phyloP scores from a whole-genome alignment of 2,329 filamentous ascomycete species.

The Fusarium tuaranense region DNA sequence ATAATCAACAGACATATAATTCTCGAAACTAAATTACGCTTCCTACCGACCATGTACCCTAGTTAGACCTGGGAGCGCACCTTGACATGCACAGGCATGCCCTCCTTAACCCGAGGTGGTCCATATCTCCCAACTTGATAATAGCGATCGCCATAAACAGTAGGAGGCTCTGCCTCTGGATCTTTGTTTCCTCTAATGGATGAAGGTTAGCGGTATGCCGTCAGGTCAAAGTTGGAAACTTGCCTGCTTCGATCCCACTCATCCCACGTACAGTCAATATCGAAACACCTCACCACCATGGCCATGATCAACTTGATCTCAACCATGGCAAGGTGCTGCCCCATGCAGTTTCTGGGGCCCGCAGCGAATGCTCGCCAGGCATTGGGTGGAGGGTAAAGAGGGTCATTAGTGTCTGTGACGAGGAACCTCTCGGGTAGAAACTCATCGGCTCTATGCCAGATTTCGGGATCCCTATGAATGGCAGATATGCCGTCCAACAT shows the following conservation, averaged over 20 bases:
- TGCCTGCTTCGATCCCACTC: conserved; percentile 32
- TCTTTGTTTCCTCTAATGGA: not conserved
- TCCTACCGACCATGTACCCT: too few relatives aligned
- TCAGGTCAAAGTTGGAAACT: not conserved
- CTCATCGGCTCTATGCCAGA: conserved; percentile 27
- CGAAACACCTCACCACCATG: conserved; percentile 30
- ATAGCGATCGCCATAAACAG: conserved; percentile 32
- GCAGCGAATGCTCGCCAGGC: conserved; percentile 66
- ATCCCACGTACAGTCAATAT: conserved; percentile 34
- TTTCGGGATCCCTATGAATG: conserved; percentile 25
- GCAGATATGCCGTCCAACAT: conserved; percentile 32
- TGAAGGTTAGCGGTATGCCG: not conserved
- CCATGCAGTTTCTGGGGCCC: conserved; percentile 67
- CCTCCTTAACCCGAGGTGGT: conserved; percentile 50
- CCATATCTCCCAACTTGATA: conserved; percentile 54
- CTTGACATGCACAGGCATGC: conserved; percentile 52
- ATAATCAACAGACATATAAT: too few relatives aligned
- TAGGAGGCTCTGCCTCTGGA: conserved; percentile 44
- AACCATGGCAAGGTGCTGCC: conserved; percentile 65
- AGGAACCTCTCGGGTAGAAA: conserved; percentile 37
- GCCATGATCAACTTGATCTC: conserved; percentile 29
- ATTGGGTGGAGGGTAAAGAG: conserved; percentile 40
- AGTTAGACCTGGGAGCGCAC: not conserved
- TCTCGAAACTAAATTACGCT: too few relatives aligned
- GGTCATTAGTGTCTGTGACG: conserved; percentile 27